Percentiles rank a stretch among this genome's conserved stretches.
Evolutionary conservation across 306 rosid genomes (phyloP).

Genomic region (Phaseolus lunatus): DNA sequence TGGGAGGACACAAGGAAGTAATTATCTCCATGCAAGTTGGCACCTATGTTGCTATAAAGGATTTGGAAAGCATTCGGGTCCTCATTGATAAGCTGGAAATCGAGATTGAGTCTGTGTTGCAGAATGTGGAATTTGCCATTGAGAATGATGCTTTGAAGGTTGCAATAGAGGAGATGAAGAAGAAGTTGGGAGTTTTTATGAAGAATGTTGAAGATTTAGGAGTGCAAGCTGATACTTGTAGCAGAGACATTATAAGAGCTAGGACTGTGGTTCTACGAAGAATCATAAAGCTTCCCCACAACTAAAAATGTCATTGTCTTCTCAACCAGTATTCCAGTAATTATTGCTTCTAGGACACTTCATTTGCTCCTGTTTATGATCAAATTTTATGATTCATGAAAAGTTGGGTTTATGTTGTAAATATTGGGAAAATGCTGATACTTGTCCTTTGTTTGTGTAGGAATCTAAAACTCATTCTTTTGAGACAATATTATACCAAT

Average conservation of each 20-base stretch:
- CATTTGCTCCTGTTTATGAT: conserved; percentile 20
- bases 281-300: conserved; percentile 73
- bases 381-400: conserved; percentile 45
- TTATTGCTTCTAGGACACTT: conserved; percentile 39
- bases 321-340: background rate
- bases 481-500: conserved; percentile 16
- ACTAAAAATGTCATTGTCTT: conserved; percentile 40
- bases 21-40: conserved; percentile 76
- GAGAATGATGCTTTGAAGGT: conserved; percentile 70
- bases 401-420: conserved; percentile 22
- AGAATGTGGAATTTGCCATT: conserved; percentile 66
- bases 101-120: conserved; percentile 63
- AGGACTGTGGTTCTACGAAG: conserved; percentile 90
- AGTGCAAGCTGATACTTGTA: conserved; percentile 71
- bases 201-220: conserved; percentile 85
- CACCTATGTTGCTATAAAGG: conserved; percentile 80
- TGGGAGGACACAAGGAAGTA: conserved; percentile 77
- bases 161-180: conserved; percentile 81
- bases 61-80: conserved; percentile 77
- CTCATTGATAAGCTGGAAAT: conserved; percentile 68
- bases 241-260: conserved; percentile 81
- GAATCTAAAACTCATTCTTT: conserved; percentile 32
- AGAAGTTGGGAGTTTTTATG: conserved; percentile 72
- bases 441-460: conserved; percentile 21
- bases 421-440: conserved; percentile 6